Base-by-base conservation (phyloP, 73 alveolate species). In the Uronychia binucleata region DNA sequence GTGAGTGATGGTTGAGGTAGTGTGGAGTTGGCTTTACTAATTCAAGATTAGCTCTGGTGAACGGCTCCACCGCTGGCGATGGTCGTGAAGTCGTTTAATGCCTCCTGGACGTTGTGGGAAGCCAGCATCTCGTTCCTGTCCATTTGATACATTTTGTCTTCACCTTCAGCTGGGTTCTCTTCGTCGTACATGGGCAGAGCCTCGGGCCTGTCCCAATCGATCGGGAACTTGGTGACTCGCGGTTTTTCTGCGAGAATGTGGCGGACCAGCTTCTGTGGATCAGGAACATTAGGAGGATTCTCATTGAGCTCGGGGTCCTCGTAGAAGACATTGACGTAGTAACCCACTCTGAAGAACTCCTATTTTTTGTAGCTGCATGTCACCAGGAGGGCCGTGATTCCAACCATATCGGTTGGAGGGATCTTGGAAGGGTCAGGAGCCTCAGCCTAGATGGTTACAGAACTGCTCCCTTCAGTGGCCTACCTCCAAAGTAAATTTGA, bases 311-410 rank as follows among this genome's bases (percentile, higher is more conserved):
- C 99, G 33, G 91, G 96, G 86, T 94, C 95, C 57, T 94, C 98
- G 86, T 98, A 98, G 89, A 78, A 67, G 91, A 96, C 97, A 94
- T 98, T 97, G 86, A 97, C 98, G 89, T 98, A 98, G 94, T 98
- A 98, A 57, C 99, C 99, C 31, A 95, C 97, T 87, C 99, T 91
- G 93, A 95, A 98, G 95, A 98, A 98, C 83, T 98, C 99, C 77
- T 96, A 93, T 74, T 91, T 83, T 74, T 90, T 93, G 91, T 97
- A 98, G 77, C 98, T 91, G 87, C 99, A 93, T 30, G 99, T 94
- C 75, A 98, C 90, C n/a, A 98, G 83, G 79, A 98, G 82, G 83
- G 99, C 99, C 57, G 99, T 97, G 34, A 98, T 97, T 30, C 99
- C 99, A 27, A 98, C 95, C 57, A 97, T 60, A 34, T 94, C 98